phyloP scores from a whole-genome alignment of 192 early-diverging fungal genomes.

The Rhizophagus clarus region DNA sequence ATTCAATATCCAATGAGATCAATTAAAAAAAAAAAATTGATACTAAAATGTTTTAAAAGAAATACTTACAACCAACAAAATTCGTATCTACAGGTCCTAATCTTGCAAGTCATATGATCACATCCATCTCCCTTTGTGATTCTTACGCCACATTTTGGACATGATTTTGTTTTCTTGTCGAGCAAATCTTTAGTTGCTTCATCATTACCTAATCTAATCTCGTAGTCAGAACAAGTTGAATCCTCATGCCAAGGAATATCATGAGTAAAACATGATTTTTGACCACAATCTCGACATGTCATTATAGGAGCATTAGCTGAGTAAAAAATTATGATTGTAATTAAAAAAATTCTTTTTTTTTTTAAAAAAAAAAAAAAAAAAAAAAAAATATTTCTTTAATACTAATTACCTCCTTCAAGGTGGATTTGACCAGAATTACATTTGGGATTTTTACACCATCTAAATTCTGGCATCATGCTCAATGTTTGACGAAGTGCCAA shows the following conservation, averaged over 20 bases:
- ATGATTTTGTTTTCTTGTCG: neutral
- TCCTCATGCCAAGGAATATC: slow-evolving; percentile 2
- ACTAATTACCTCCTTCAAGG: neutral
- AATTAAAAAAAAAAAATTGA: neutral
- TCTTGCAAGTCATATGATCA: slow-evolving; percentile 24
- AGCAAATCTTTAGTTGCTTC: neutral
- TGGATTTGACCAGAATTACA: no score
- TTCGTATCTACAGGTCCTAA: slow-evolving; percentile 4
- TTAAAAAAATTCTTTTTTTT: no score
- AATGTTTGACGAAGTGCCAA: no score
- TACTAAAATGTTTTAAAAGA: neutral
- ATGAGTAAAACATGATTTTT: slow-evolving; percentile 11
- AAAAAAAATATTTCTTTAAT: no score
- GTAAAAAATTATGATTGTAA: neutral
- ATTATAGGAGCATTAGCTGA: slow-evolving; percentile 20
- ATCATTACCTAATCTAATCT: neutral
- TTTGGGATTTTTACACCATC: no score
- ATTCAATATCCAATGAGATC: no score
- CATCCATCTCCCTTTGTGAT: slow-evolving; percentile 21
- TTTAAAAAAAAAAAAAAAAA: no score
- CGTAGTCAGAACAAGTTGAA: slow-evolving; percentile 1
- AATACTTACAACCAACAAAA: slow-evolving; percentile 30
- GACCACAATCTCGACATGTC: neutral
- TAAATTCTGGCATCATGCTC: no score
- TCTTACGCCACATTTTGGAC: slow-evolving; percentile 20